Evolutionary conservation across 306 rosid genomes (phyloP), one percentile per base, ranked within the genome.

Genomic region (Cicer chorassanicum): DNA sequence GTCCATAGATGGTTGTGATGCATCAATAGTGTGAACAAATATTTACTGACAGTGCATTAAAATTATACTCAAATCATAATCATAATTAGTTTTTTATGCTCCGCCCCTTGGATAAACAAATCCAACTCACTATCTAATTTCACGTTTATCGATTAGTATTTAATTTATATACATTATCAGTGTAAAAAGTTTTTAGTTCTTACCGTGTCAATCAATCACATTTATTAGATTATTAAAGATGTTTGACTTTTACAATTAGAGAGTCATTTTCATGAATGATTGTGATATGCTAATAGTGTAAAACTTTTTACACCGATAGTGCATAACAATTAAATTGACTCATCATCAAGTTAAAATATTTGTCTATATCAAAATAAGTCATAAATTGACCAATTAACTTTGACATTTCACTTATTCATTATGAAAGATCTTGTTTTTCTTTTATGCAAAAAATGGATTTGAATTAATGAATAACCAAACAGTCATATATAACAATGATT

Each of bases 351-450:
- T 54, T 38, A 46, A 46, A 39, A 8, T 53, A 62, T 69, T 2
- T 74, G 19, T 72, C 72, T 70, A 41, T 19, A 62, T 42, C 34
- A 54, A 68, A 61, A 54, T 75, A 73, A 64, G 65, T 18, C 21
- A 53, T 21, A 50, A 59, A 40, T 51, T 70, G 59, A 53, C 65
- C 6, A 71, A 4, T 36, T 38, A 16, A 41, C 13, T 48, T 54
- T 36, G 9, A 18, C 63, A 15, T 53, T 75, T 62, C 55, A 9
- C 29, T 75, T 63, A 55, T 34, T 42, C 42, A 5, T 15, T 19
- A 67, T 44, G 39, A 73, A 80, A 18, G 62, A 56, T 21, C 45
- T 34, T 46, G 34, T 24, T 9, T 50, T 62, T 24, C 15, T 5
- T 50, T 62, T 10, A 24, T 1, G 49, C 36, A 79, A 64, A 61